phyloP scores from a whole-genome alignment of 305 asterid species.

The Petunia hybrid region DNA sequence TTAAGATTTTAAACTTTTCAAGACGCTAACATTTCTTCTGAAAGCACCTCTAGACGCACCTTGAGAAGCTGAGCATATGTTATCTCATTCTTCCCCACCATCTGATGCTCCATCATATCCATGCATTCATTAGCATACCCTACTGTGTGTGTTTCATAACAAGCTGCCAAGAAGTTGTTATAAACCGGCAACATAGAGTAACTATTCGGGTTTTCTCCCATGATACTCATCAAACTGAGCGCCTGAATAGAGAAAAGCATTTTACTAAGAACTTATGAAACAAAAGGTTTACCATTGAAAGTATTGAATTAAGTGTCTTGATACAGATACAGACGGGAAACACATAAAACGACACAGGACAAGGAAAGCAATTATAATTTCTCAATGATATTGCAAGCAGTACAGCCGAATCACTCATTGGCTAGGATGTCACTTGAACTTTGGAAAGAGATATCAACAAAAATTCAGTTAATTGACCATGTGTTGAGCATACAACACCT shows the following conservation, averaged over 20 bases:
- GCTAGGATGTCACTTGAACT: slow-evolving; percentile 3
- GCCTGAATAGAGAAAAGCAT: slow-evolving; percentile 59
- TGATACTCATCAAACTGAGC: slow-evolving; percentile 55
- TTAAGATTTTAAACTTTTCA: not conserved
- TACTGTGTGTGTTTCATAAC: slow-evolving; percentile 52
- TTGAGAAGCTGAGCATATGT: slow-evolving; percentile 77
- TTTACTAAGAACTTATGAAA: slow-evolving; percentile 11
- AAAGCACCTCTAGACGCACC: slow-evolving; percentile 52
- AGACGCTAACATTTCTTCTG: not conserved
- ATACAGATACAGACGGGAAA: slow-evolving; percentile 19
- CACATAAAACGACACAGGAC: not conserved
- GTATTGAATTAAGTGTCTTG: not conserved
- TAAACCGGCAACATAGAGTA: slow-evolving; percentile 63
- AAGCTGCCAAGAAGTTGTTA: slow-evolving; percentile 70
- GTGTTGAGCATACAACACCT: not conserved
- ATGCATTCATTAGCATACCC: slow-evolving; percentile 66
- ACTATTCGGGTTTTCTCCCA: slow-evolving; percentile 55
- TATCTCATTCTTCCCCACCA: slow-evolving; percentile 71
- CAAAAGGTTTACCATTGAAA: slow-evolving; percentile 35
- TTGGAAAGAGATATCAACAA: not conserved
- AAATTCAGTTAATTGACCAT: not conserved
- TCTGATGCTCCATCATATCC: slow-evolving; percentile 74
- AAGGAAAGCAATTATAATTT: not conserved
- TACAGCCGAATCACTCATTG: not conserved
- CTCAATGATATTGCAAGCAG: slow-evolving; percentile 13